phyloP scores from a whole-genome alignment of 176 grass and related monocot genomes.

The maize (Zea mays) region DNA sequence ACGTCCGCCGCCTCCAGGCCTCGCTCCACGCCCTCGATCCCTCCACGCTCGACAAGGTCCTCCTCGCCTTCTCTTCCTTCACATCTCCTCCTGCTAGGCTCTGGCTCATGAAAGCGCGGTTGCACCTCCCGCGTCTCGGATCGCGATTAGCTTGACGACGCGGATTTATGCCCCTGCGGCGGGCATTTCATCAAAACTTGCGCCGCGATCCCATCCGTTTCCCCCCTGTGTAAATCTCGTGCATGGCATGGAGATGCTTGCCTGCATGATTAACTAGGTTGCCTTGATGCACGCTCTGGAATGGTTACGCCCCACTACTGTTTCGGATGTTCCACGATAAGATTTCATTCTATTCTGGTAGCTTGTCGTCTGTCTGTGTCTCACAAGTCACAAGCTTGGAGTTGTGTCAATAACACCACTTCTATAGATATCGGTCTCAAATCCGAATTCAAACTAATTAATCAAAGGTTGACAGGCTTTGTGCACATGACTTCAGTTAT shows the following conservation, averaged over 20 bases:
- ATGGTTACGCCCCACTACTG: not conserved
- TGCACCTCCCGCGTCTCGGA: not conserved
- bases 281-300: not conserved
- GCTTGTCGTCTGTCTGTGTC: not conserved
- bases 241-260: not conserved
- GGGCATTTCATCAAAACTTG: not conserved
- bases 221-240: not conserved
- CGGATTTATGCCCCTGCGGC: not conserved
- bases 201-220: not conserved
- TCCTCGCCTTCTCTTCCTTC: not conserved
- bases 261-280: not conserved
- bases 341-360: not conserved
- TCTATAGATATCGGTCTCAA: not conserved
- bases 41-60: constrained; percentile 56
- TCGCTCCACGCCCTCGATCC: constrained; percentile 39
- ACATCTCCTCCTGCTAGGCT: not conserved
- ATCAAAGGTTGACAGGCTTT: not conserved
- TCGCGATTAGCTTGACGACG: not conserved
- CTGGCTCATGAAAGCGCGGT: not conserved
- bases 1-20: constrained; percentile 59
- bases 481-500: not conserved
- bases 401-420: no score
- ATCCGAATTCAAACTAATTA: not conserved
- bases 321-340: not conserved
- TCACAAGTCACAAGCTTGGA: not conserved